phyloP scores from a whole-genome alignment of 169 alveolate species.

The Eimeria sp. region DNA sequence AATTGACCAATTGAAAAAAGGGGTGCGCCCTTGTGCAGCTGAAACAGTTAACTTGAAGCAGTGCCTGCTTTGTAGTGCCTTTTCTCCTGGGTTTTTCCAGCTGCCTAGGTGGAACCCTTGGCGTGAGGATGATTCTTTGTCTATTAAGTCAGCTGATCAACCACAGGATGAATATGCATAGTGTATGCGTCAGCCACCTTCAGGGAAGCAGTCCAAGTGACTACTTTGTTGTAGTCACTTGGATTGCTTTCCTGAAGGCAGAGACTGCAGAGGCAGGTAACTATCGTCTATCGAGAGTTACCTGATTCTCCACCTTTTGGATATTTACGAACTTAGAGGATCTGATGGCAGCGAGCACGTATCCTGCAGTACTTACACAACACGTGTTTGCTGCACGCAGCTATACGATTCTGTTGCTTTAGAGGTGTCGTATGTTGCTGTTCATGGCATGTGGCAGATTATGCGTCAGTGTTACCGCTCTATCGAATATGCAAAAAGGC shows the following conservation, averaged over 20 bases:
- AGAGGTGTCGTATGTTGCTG: no score
- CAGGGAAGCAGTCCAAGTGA: neutral
- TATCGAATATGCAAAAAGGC: neutral
- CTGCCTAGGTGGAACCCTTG: neutral
- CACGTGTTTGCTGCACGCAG: neutral
- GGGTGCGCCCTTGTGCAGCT: neutral
- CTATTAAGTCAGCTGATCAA: neutral
- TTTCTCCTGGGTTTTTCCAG: neutral
- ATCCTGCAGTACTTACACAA: neutral
- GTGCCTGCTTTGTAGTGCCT: neutral
- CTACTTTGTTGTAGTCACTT: neutral
- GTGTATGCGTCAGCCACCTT: neutral
- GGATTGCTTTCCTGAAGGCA: neutral
- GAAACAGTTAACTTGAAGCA: neutral
- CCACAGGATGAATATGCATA: neutral
- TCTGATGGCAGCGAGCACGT: neutral
- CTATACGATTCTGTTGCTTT: no score
- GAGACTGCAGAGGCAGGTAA: neutral
- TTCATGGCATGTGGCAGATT: neutral
- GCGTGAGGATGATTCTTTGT: neutral
- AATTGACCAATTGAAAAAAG: neutral
- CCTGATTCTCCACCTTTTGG: neutral
- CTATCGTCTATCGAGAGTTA: neutral
- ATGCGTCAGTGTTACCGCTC: neutral
- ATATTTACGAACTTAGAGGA: neutral